Evolutionary conservation across 306 rosid species (phyloP).

Genomic region (Benincasa hispida): DNA sequence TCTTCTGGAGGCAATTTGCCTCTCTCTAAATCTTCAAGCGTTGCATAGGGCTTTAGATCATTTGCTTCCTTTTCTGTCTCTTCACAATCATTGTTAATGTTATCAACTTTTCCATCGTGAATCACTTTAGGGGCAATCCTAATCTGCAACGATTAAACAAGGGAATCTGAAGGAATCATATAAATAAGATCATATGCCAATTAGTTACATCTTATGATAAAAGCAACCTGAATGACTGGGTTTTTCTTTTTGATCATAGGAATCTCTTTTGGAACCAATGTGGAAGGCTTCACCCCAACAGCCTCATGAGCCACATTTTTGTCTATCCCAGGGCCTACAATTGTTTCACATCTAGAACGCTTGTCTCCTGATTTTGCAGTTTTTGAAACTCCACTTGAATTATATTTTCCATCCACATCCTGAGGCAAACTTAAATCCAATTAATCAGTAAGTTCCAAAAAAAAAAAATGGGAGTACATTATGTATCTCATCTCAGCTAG

Average conservation of each 20-base stretch:
- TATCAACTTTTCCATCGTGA: conserved; percentile 35
- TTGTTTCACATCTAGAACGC: conserved; percentile 52
- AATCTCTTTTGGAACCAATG: conserved; percentile 79
- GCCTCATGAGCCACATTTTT: conserved; percentile 80
- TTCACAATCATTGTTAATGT: conserved; percentile 23
- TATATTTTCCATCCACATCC: conserved; percentile 34
- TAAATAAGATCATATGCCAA: neutral
- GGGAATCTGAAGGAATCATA: conserved; percentile 6
- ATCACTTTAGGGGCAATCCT: conserved; percentile 49
- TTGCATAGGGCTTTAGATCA: conserved; percentile 38
- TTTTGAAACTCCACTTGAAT: conserved; percentile 22
- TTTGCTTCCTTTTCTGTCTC: conserved; percentile 40
- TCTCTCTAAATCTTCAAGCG: conserved; percentile 56
- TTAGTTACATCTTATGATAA: conserved; percentile 16
- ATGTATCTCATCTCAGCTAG: neutral
- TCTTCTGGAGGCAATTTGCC: conserved; percentile 85
- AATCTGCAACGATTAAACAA: conserved; percentile 40
- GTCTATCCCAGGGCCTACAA: conserved; percentile 88
- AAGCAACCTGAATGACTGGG: conserved; percentile 50
- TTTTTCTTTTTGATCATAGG: conserved; percentile 74
- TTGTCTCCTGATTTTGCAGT: conserved; percentile 26
- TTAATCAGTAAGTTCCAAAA: neutral
- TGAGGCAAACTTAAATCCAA: conserved; percentile 12
- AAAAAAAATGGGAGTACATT: neutral
- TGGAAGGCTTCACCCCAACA: conserved; percentile 73